phyloP scores from a whole-genome alignment of 352 stramenopile species.

The Phytophthora uliginosa region DNA sequence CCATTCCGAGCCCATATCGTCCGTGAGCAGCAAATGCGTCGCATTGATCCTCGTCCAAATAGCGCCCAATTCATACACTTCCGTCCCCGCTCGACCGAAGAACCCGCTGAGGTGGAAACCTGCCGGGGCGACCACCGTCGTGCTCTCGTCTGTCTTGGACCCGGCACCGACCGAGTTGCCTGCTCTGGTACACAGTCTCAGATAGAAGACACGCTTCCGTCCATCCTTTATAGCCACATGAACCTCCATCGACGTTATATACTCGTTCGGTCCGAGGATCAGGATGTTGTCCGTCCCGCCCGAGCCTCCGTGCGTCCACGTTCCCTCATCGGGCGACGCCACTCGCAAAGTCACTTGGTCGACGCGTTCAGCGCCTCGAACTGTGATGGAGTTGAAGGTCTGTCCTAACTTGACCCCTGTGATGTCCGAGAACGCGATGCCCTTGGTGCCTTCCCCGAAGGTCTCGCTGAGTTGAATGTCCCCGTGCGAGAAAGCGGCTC shows the following conservation, averaged over 20 bases:
- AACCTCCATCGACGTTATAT: conserved; percentile 32
- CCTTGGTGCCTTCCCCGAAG: conserved; percentile 27
- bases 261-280: conserved; percentile 13
- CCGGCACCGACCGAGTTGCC: conserved; percentile 24
- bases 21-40: conserved; percentile 26
- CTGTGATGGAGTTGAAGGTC: conserved; percentile 27
- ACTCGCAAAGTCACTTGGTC: conserved; percentile 32
- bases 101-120: conserved; percentile 31
- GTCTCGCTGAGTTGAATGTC: conserved; percentile 29
- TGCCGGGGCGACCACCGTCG: conserved; percentile 14
- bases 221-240: conserved; percentile 23
- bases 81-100: conserved; percentile 22
- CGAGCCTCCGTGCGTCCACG: conserved; percentile 28
- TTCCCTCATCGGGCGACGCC: conserved; percentile 15
- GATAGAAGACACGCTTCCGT: conserved; percentile 22
- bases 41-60: conserved; percentile 32
- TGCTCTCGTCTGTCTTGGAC: conserved; percentile 19
- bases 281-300: conserved; percentile 31
- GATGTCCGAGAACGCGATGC: conserved; percentile 34
- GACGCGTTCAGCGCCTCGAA: conserved; percentile 28
- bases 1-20: conserved; percentile 33
- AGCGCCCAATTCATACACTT: conserved; percentile 23
- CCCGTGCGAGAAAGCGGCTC: conserved; percentile 15
- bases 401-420: conserved; percentile 25
- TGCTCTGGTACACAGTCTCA: conserved; percentile 22